Evolutionary conservation across 345 rosid species (phyloP), one percentile per base, ranked within the genome.

Genomic region (Camelina neglecta): DNA sequence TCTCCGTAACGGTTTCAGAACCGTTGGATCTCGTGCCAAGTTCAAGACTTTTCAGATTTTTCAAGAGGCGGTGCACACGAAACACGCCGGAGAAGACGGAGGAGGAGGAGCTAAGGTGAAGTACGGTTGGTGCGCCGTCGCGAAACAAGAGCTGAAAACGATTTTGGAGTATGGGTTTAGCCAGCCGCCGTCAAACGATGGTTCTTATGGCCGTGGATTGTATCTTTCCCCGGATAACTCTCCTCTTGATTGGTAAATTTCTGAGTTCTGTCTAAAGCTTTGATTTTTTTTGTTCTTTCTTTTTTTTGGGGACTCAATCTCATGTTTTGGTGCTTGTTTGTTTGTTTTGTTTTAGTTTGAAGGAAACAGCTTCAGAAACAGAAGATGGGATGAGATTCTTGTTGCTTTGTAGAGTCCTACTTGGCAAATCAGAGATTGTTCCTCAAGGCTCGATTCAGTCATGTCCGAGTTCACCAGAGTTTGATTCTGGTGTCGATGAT

Each of bases 121-220:
- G 71, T 84, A 75, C 29, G 97, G 84, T 57, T 92, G 99, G 99
- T 87, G 81, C 66, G 67, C 87, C 18, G 85, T 84, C 24, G 1
- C 75, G 1, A 88, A 65, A 73, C 80, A 78, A 5, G 92, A 86
- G 71, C 58, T 86, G 1, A 67, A 45, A 36, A 71, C 77, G 61
- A 80, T 95, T 50, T 7, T 89, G 18, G 84, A 81, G n/a, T 76
- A 85, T 38, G 99, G 99, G 3, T 92, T 92, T 77, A 83, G 91
- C n/a, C 60, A 65, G 64, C 75, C 79, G 9, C 71, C 71, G 3
- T 57, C 23, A 45, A 82, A 82, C 73, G 65, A 78, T 26, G 88
- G 86, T 0, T 76, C 85, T 70, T 81, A 75, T 41, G 97, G 97
- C 0, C 54, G 77, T 15, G 97, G 99, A 8, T 36, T 89, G 64